phyloP scores from a whole-genome alignment of 257 asterid species.

The Pogostemon cablin region DNA sequence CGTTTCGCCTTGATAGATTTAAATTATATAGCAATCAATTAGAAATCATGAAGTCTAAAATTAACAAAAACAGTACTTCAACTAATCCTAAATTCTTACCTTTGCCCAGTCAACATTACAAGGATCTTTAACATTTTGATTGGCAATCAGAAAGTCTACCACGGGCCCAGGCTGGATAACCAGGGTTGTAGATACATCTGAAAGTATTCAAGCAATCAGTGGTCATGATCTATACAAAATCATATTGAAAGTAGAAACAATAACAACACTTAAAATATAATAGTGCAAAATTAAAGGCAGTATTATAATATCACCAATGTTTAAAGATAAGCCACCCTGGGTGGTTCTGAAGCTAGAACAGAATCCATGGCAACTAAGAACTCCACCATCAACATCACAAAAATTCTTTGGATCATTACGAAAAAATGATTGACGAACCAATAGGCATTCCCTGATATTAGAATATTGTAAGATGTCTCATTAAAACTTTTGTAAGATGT shows the following conservation, averaged over 20 bases:
- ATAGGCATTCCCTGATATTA: slow-evolving; percentile 71
- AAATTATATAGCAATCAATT: slow-evolving; percentile 1
- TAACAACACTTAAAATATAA: not conserved
- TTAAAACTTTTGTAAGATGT: not conserved
- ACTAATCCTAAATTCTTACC: slow-evolving; percentile 41
- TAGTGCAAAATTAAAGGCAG: not conserved
- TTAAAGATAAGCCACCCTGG: slow-evolving; percentile 80
- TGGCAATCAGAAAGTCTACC: slow-evolving; percentile 64
- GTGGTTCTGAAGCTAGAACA: slow-evolving; percentile 84
- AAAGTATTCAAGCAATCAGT: slow-evolving; percentile 17
- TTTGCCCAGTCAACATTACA: slow-evolving; percentile 73
- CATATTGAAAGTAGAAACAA: not conserved
- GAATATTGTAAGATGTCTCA: not conserved
- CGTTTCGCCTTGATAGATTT: slow-evolving; percentile 69
- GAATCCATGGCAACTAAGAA: slow-evolving; percentile 86
- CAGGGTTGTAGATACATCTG: slow-evolving; percentile 89
- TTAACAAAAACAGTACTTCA: not conserved
- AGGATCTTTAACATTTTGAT: slow-evolving; percentile 77
- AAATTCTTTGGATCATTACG: slow-evolving; percentile 68
- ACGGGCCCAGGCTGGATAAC: slow-evolving; percentile 83
- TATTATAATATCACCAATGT: slow-evolving; percentile 55
- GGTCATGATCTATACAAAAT: not conserved
- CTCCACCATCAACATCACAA: slow-evolving; percentile 87
- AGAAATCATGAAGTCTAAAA: slow-evolving; percentile 7
- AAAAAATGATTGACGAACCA: slow-evolving; percentile 84